These are phyloP conservation scores for Lindgomyces ingoldianus DNA, from an alignment of 495 filamentous ascomycete genomes.

Conservation along the genomic window DNA sequence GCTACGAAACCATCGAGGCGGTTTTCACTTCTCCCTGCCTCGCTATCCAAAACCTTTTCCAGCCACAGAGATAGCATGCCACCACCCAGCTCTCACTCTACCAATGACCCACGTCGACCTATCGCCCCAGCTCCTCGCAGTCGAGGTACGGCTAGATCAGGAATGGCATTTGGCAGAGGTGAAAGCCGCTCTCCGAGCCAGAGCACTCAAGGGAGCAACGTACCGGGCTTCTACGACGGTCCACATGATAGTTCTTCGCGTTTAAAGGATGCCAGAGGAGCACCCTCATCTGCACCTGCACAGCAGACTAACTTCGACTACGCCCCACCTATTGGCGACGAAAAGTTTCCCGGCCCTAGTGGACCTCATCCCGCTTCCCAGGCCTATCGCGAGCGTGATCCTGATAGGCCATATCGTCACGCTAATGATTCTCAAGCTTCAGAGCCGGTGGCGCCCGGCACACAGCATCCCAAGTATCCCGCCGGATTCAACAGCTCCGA, in stretches of 20 bases:
- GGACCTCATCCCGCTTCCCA: conserved; percentile 22
- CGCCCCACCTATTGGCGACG: conserved; percentile 30
- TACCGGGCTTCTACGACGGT: conserved; percentile 43
- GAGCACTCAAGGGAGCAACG: conserved; percentile 44
- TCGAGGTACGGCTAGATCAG: conserved; percentile 29
- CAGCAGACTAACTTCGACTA: conserved; percentile 35
- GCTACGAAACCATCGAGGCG: conserved; percentile 59
- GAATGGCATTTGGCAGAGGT: conserved; percentile 43
- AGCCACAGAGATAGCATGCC: conserved; percentile 34
- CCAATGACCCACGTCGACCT: conserved; percentile 46
- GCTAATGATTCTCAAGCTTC: conserved; percentile 34
- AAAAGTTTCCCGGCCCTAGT: conserved; percentile 33
- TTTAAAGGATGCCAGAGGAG: background rate
- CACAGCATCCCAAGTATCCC: conserved; percentile 24
- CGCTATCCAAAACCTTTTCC: conserved; percentile 62
- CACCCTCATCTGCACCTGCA: conserved; percentile 22
- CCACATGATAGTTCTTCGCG: conserved; percentile 29
- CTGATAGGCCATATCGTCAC: conserved; percentile 29
- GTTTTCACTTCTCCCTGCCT: conserved; percentile 80
- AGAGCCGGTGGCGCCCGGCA: conserved; percentile 22
- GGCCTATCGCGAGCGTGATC: background rate
- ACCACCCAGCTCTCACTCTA: conserved; percentile 22
- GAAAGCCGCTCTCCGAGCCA: conserved; percentile 43
- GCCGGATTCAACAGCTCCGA: conserved; percentile 30
- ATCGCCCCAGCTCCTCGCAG: conserved; percentile 41